phyloP scores from a whole-genome alignment of 176 grass and related monocot species.

The Lolium multiflorum region DNA sequence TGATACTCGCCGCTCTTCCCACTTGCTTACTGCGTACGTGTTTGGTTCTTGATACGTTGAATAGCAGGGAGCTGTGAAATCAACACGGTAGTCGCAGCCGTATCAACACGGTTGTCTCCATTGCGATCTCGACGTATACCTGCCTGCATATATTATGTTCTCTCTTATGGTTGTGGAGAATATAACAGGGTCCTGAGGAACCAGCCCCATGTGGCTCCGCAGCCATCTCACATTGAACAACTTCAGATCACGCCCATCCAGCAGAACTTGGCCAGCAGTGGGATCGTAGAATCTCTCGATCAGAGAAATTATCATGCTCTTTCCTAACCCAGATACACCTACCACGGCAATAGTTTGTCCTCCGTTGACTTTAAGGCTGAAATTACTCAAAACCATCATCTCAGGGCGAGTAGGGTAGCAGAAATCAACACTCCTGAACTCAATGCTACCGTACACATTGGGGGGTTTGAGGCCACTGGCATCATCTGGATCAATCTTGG shows the following conservation, averaged over 20 bases:
- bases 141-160: constrained; percentile 96
- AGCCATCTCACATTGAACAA: constrained; percentile 96
- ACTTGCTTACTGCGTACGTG: too few species aligned
- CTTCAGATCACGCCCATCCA: constrained; percentile 95
- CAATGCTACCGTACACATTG: constrained; percentile 95
- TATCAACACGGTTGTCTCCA: too few species aligned
- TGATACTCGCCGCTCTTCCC: too few species aligned
- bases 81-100: too few species aligned
- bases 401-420: constrained; percentile 88
- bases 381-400: constrained; percentile 88
- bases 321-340: constrained; percentile 92
- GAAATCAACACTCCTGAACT: constrained; percentile 91
- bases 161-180: constrained; percentile 99
- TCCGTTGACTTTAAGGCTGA: constrained; percentile 87
- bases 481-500: constrained; percentile 96
- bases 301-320: constrained; percentile 91
- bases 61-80: too few species aligned
- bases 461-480: constrained; percentile 86
- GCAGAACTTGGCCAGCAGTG: constrained; percentile 76
- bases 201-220: constrained; percentile 89
- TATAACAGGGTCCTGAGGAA: constrained; percentile 97
- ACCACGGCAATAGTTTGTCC: constrained; percentile 97
- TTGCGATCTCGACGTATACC: too few species aligned
- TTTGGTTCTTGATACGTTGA: too few species aligned
- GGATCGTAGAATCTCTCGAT: constrained; percentile 98